Percentiles rank a stretch among this genome's conserved stretches.
phyloP scores from a whole-genome alignment of 163 green algal species.

The Trebouxia gelatinosa region DNA sequence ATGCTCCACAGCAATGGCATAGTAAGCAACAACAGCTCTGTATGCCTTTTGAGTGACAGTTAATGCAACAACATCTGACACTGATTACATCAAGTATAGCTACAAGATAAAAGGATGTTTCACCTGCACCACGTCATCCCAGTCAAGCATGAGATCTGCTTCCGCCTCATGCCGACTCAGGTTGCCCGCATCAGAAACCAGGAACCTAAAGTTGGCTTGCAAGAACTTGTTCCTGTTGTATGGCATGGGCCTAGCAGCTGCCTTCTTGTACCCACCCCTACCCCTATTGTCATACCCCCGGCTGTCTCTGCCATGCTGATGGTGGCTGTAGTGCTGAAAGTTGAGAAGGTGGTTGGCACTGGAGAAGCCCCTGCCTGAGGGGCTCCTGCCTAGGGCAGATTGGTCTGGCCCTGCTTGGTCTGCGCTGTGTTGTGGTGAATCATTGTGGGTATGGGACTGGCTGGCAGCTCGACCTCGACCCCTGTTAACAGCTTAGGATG shows the following conservation, averaged over 20 bases:
- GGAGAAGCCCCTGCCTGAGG: slow-evolving; percentile 27
- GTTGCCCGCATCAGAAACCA: slow-evolving; percentile 68
- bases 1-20: background rate
- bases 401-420: background rate
- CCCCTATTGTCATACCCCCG: slow-evolving; percentile 8
- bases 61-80: background rate
- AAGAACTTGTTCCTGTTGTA: slow-evolving; percentile 85
- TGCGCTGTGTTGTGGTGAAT: too few relatives aligned
- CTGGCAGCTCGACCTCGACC: too few relatives aligned
- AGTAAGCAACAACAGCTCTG: background rate
- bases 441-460: too few relatives aligned
- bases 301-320: background rate
- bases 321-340: slow-evolving; percentile 43
- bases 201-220: slow-evolving; percentile 83
- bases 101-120: background rate
- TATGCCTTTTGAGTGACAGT: background rate
- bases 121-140: slow-evolving; percentile 73
- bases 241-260: slow-evolving; percentile 32
- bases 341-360: slow-evolving; percentile 67
- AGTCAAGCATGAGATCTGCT: slow-evolving; percentile 73
- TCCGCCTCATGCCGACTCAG: slow-evolving; percentile 43
- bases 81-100: background rate
- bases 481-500: too few relatives aligned
- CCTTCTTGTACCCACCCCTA: background rate
- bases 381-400: slow-evolving; percentile 31